phyloP scores from a whole-genome alignment of 768 basidiomycete species.

The Leccinum fibrillosum region DNA sequence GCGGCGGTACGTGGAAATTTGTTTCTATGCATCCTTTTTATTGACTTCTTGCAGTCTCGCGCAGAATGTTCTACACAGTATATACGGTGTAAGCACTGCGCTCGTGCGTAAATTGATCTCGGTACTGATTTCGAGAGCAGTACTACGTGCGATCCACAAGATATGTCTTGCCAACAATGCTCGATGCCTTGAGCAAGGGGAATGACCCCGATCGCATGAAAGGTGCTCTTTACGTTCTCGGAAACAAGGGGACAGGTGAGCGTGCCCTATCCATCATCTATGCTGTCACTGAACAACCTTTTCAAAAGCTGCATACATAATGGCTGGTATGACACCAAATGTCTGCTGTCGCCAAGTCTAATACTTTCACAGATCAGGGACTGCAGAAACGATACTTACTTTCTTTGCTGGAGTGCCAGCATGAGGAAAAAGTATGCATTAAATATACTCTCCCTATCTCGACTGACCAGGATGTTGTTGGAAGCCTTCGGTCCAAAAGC shows the following conservation, averaged over 20 bases:
- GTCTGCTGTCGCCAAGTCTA: conserved; percentile 7
- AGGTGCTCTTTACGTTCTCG: conserved; percentile 81
- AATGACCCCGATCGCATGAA: conserved; percentile 93
- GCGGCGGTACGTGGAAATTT: conserved; percentile 49
- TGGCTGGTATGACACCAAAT: conserved; percentile 49
- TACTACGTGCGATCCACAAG: conserved; percentile 72
- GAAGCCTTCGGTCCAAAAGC: conserved; percentile 17
- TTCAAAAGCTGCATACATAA: conserved; percentile 58
- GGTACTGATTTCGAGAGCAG: conserved; percentile 33
- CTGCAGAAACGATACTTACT: conserved; percentile 57
- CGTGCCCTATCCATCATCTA: conserved; percentile 2
- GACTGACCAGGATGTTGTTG: conserved; percentile 45
- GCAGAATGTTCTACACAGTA: conserved; percentile 61
- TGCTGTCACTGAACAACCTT: conserved; percentile 3
- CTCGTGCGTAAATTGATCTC: conserved; percentile 8
- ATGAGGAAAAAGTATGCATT: conserved; percentile 72
- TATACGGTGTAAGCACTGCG: conserved; percentile 51
- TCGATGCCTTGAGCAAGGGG: conserved; percentile 63
- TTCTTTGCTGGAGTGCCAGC: conserved; percentile 70
- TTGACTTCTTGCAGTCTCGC: conserved; percentile 48
- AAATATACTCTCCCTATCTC: conserved; percentile 24
- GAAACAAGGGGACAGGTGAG: conserved; percentile 68
- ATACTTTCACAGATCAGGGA: conserved; percentile 44
- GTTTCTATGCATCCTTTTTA: neutral
- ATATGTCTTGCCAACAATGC: conserved; percentile 57